phyloP scores from a whole-genome alignment of 2,329 filamentous ascomycete genomes.

The Microthyrium microscopicum region DNA sequence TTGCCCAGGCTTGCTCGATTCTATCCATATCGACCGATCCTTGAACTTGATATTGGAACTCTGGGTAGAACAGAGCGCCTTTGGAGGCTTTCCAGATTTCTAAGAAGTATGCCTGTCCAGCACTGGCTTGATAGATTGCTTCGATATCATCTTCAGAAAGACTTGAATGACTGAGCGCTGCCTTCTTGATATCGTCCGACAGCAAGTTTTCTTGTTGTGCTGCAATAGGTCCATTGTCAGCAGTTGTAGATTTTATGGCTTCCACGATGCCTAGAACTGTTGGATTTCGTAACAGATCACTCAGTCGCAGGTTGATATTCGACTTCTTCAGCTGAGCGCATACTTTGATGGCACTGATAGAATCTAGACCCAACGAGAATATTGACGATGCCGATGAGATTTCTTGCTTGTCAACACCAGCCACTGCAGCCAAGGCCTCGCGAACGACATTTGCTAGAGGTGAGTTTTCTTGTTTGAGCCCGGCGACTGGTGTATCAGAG shows the following conservation, averaged over 20 bases:
- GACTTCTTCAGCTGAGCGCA: constrained; percentile 50
- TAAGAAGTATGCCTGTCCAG: constrained; percentile 71
- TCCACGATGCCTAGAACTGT: constrained; percentile 49
- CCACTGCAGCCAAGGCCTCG: constrained; percentile 36
- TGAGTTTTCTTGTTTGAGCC: constrained; percentile 5
- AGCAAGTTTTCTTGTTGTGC: constrained; percentile 13
- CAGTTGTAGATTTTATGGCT: neutral
- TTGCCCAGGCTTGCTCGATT: constrained; percentile 44
- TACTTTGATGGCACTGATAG: constrained; percentile 79
- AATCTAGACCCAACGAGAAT: constrained; percentile 78
- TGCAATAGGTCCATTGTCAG: neutral
- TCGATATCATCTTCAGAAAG: constrained; percentile 34
- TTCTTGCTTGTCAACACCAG: constrained; percentile 38
- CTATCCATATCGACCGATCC: constrained; percentile 20
- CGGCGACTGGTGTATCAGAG: too few species aligned
- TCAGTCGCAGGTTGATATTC: constrained; percentile 47
- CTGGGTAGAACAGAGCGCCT: constrained; percentile 55
- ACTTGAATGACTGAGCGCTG: constrained; percentile 23
- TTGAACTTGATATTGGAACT: constrained; percentile 45
- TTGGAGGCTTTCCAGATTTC: constrained; percentile 53
- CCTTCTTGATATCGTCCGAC: constrained; percentile 20
- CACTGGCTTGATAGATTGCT: constrained; percentile 47
- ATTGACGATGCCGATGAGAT: constrained; percentile 49
- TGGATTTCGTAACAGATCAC: constrained; percentile 50
- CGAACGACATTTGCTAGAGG: constrained; percentile 24